Evolutionary conservation across 208 protist genomes (phyloP).

Genomic region (Phytomonas sp.): DNA sequence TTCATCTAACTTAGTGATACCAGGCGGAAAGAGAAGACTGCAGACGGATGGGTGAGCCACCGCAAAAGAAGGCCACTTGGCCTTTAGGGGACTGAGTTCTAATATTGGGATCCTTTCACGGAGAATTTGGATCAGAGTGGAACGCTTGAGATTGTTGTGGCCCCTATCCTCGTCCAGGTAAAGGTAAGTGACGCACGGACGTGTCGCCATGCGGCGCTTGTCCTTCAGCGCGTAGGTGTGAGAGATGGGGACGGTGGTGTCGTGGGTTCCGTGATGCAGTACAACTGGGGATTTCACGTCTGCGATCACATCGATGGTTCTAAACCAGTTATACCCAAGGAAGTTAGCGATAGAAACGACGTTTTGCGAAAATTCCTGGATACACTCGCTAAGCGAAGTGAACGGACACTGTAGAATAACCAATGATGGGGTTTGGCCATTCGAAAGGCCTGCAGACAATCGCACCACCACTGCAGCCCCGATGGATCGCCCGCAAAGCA

Average conservation of each 20-base stretch:
- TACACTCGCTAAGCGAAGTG: constrained; percentile 66
- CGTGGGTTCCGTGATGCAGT: constrained; percentile 74
- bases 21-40: constrained; percentile 36
- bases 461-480: constrained; percentile 49
- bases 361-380: constrained; percentile 53
- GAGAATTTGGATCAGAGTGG: constrained; percentile 35
- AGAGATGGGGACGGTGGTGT: constrained; percentile 60
- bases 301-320: constrained; percentile 71
- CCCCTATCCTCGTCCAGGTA: constrained; percentile 49
- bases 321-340: constrained; percentile 77
- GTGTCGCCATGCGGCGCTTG: constrained; percentile 27
- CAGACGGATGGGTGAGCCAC: constrained; percentile 48
- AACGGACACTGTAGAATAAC: constrained; percentile 71
- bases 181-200: constrained; percentile 47
- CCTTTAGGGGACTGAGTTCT: constrained; percentile 14
- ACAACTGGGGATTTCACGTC: constrained; percentile 66
- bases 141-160: constrained; percentile 72
- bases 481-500: constrained; percentile 79
- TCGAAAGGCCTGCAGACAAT: constrained; percentile 33
- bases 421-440: constrained; percentile 32
- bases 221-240: constrained; percentile 55
- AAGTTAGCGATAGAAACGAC: constrained; percentile 55
- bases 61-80: constrained; percentile 17
- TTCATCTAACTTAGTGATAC: constrained; percentile 19
- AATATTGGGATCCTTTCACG: constrained; percentile 33